Evolutionary conservation across 768 basidiomycete genomes (phyloP).

Genomic region (Pisolithus marmoratus): DNA sequence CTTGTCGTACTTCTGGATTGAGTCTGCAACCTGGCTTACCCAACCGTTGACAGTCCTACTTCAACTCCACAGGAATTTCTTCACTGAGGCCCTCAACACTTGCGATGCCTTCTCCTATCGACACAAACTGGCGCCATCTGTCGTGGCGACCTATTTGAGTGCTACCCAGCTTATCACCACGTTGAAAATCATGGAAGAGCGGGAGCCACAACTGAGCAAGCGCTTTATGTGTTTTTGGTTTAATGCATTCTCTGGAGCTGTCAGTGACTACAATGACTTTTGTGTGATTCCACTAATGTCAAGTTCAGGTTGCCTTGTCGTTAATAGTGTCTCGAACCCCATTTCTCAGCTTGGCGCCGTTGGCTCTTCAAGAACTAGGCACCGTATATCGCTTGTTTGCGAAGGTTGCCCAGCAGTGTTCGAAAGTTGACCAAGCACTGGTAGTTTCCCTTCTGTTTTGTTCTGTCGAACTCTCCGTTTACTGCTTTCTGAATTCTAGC

Average conservation of each 20-base stretch:
- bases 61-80: conserved; percentile 63
- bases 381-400: conserved; percentile 51
- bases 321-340: conserved; percentile 61
- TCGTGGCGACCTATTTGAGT: conserved; percentile 61
- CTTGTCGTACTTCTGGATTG: background rate
- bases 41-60: conserved; percentile 44
- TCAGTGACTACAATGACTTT: conserved; percentile 29
- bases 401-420: conserved; percentile 51
- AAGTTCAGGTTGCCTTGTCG: conserved; percentile 52
- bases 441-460: conserved; percentile 24
- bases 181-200: conserved; percentile 49
- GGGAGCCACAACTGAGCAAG: conserved; percentile 55
- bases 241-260: conserved; percentile 67
- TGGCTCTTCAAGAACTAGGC: conserved; percentile 58
- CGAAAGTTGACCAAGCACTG: conserved; percentile 54
- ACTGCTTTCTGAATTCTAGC: conserved; percentile 29
- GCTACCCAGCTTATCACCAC: conserved; percentile 54
- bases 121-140: conserved; percentile 63
- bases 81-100: conserved; percentile 57
- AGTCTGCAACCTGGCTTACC: background rate
- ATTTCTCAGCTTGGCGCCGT: conserved; percentile 48
- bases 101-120: conserved; percentile 49
- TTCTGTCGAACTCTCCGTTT: background rate
- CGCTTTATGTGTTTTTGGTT: conserved; percentile 73
- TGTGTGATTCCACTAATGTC: background rate